These are phyloP conservation scores for Suillus bovinus DNA, from an alignment of 768 basidiomycete genomes.

Conservation along the genomic window DNA sequence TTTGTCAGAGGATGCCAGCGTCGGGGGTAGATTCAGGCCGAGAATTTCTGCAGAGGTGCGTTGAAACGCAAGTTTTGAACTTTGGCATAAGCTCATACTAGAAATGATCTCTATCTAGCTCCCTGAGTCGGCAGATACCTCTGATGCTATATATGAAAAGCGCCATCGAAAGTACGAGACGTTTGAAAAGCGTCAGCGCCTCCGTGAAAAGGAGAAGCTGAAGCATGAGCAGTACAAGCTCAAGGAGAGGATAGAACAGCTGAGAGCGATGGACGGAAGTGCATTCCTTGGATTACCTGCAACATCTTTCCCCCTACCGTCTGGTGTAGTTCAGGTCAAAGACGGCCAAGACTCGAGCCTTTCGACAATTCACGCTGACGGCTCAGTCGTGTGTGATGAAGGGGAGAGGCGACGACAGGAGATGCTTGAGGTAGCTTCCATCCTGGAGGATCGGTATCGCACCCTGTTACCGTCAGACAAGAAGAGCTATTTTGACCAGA, in stretches of 20 bases:
- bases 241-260: conserved; percentile 84
- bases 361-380: conserved; percentile 40
- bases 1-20: conserved; percentile 49
- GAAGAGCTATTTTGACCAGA: conserved; percentile 37
- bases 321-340: conserved; percentile 26
- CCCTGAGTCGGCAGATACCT: conserved; percentile 63
- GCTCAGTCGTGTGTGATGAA: conserved; percentile 45
- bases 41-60: conserved; percentile 71
- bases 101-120: neutral
- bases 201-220: conserved; percentile 89
- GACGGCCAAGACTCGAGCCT: conserved; percentile 28
- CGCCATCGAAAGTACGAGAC: conserved; percentile 86
- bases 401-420: conserved; percentile 73
- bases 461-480: conserved; percentile 71
- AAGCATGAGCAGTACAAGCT: conserved; percentile 92
- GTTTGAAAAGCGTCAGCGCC: conserved; percentile 81
- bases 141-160: conserved; percentile 78
- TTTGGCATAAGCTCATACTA: conserved; percentile 6
- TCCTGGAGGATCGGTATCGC: conserved; percentile 71
- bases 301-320: conserved; percentile 49
- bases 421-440: conserved; percentile 70
- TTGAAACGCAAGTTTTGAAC: conserved; percentile 12
- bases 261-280: conserved; percentile 68
- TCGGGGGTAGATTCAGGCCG: conserved; percentile 71
- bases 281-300: conserved; percentile 68